Percentiles rank a stretch among this genome's conserved stretches.
phyloP scores from a whole-genome alignment of 345 rosid species.

The Brassica nigra region DNA sequence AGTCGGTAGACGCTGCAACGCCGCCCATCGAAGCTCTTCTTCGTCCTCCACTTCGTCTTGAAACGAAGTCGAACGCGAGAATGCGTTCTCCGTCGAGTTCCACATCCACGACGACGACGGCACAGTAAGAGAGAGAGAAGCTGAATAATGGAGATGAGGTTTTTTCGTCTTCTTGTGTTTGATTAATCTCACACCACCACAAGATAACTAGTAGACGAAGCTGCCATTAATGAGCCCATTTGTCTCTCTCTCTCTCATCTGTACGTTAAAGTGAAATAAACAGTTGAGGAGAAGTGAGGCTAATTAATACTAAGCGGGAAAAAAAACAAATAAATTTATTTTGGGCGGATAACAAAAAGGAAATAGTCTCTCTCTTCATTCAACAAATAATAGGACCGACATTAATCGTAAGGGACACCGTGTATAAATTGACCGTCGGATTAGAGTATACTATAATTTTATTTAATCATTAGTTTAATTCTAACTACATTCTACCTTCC shows the following conservation, averaged over 20 bases:
- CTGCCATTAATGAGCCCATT: conserved; percentile 33
- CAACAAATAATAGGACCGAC: neutral
- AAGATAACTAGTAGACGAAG: conserved; percentile 31
- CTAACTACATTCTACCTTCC: conserved; percentile 27
- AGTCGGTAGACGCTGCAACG: conserved; percentile 85
- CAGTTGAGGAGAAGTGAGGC: conserved; percentile 40
- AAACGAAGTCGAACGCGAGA: conserved; percentile 65
- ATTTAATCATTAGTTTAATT: neutral
- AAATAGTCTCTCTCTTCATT: too few relatives aligned
- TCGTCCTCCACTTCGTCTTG: conserved; percentile 63
- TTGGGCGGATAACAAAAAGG: neutral
- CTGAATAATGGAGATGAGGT: neutral
- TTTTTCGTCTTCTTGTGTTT: neutral
- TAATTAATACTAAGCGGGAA: conserved; percentile 41
- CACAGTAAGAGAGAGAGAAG: neutral
- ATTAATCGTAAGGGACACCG: neutral
- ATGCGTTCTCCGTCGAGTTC: conserved; percentile 77
- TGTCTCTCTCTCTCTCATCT: conserved; percentile 4
- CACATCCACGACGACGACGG: conserved; percentile 48
- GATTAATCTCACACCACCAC: conserved; percentile 32
- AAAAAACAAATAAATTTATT: neutral
- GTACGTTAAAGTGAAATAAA: conserved; percentile 28
- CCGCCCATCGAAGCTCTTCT: conserved; percentile 97
- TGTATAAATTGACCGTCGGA: conserved; percentile 26
- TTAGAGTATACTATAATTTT: neutral